Evolutionary conservation across 129 eudicot genomes (phyloP).

Genomic region (Flaveria bidentis): DNA sequence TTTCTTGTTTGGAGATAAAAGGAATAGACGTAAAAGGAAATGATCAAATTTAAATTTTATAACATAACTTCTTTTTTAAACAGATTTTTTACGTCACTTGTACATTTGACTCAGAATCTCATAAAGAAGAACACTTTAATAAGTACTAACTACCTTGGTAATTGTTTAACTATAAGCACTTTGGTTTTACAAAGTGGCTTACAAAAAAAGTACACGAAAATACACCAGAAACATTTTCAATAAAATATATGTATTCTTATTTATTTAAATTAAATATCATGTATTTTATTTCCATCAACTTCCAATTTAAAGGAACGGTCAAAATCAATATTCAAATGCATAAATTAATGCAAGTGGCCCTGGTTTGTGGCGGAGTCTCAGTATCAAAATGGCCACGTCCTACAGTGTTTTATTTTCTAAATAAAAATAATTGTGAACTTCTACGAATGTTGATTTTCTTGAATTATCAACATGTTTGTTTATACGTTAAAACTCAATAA

Average conservation of each 20-base stretch:
- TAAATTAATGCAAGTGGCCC: conserved; percentile 19
- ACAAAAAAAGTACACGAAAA: not conserved
- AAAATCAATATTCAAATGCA: conserved; percentile 2
- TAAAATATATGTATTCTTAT: not conserved
- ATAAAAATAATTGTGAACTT: not conserved
- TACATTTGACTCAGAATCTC: too few species aligned
- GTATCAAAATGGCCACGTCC: not conserved
- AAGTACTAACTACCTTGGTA: too few species aligned
- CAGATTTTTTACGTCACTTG: too few species aligned
- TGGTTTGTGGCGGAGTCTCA: conserved; percentile 13
- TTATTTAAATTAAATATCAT: not conserved
- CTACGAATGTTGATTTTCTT: not conserved
- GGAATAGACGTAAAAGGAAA: too few species aligned
- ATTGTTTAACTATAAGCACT: too few species aligned
- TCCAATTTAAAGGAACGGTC: not conserved
- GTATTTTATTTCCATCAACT: not conserved
- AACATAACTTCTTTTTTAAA: too few species aligned
- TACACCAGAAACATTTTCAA: not conserved
- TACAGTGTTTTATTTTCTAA: not conserved
- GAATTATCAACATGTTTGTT: not conserved
- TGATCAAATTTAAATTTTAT: too few species aligned
- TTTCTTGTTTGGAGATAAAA: too few species aligned
- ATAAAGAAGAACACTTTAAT: too few species aligned
- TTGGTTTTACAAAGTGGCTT: not conserved
- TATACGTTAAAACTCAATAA: not conserved